Evolutionary conservation across 1,284 basidiomycete species (phyloP).

Genomic region (Heterobasidion parviporum): DNA sequence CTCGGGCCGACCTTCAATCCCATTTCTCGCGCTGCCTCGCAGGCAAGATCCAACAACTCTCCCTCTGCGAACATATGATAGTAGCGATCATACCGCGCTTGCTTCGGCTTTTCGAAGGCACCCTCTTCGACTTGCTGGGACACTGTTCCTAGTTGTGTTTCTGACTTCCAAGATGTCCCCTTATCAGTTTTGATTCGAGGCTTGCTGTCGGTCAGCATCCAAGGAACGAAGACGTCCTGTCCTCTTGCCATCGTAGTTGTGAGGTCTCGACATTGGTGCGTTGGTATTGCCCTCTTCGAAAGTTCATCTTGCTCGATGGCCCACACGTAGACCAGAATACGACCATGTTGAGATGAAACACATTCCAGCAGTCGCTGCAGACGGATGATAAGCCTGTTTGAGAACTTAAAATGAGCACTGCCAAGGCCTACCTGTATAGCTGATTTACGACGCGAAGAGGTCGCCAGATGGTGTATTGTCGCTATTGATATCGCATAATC

Average conservation of each 20-base stretch:
- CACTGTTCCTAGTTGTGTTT: slow-evolving; percentile 1
- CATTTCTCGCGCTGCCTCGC: slow-evolving; percentile 52
- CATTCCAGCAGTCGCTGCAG: slow-evolving; percentile 55
- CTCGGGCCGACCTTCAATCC: slow-evolving; percentile 41
- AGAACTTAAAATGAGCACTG: slow-evolving; percentile 1
- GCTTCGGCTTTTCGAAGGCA: slow-evolving; percentile 8
- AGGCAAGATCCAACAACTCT: slow-evolving; percentile 61
- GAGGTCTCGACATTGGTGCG: not conserved
- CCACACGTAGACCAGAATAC: slow-evolving; percentile 97
- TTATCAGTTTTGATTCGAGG: slow-evolving; percentile 10
- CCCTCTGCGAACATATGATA: slow-evolving; percentile 88
- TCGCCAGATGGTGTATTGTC: slow-evolving; percentile 90
- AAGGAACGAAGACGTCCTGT: slow-evolving; percentile 70
- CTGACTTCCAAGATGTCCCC: slow-evolving; percentile 4
- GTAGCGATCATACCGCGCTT: slow-evolving; percentile 72
- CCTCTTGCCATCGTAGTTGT: slow-evolving; percentile 14
- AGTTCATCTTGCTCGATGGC: slow-evolving; percentile 87
- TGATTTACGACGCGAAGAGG: slow-evolving; percentile 57
- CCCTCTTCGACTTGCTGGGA: not conserved
- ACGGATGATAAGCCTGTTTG: not conserved
- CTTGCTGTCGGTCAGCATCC: slow-evolving; percentile 37
- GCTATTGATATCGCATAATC: slow-evolving; percentile 94
- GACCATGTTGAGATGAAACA: slow-evolving; percentile 58
- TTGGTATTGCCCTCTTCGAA: slow-evolving; percentile 64
- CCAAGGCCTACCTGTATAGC: slow-evolving; percentile 56